Percentiles rank a stretch among this genome's conserved stretches.
Evolutionary conservation across 1,139 yeast genomes (phyloP).

Genomic region (Yamadazyma taylorii): DNA sequence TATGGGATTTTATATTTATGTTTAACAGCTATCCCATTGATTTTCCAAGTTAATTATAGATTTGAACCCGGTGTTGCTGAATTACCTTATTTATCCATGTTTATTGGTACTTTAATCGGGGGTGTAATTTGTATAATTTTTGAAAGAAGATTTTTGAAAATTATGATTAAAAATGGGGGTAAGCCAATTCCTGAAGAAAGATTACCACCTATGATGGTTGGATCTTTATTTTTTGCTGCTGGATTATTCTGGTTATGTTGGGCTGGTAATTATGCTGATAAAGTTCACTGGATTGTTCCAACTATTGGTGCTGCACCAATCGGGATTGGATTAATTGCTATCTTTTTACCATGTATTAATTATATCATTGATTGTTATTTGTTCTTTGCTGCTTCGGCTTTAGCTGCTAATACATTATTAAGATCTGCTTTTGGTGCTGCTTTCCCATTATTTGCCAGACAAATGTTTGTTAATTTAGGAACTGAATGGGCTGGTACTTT

Average conservation of each 20-base stretch:
- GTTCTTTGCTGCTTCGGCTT: conserved; percentile 80
- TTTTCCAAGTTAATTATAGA: conserved; percentile 60
- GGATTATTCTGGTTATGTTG: conserved; percentile 84
- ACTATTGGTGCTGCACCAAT: conserved; percentile 66
- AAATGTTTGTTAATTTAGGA: conserved; percentile 71
- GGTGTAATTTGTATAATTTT: conserved; percentile 39
- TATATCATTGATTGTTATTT: conserved; percentile 79
- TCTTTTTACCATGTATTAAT: conserved; percentile 73
- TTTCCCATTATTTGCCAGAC: conserved; percentile 50
- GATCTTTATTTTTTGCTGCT: conserved; percentile 67
- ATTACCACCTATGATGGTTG: conserved; percentile 67
- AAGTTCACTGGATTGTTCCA: conserved; percentile 80
- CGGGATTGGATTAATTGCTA: conserved; percentile 71
- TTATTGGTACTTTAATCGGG: conserved; percentile 59
- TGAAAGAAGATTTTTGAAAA: conserved; percentile 23
- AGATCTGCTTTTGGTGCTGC: conserved; percentile 57
- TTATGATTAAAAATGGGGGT: conserved; percentile 44
- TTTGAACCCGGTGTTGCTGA: conserved; percentile 53
- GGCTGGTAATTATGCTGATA: conserved; percentile 69
- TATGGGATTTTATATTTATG: conserved; percentile 78
- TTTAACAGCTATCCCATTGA: conserved; percentile 74
- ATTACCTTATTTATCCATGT: conserved; percentile 59
- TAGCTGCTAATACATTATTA: conserved; percentile 80
- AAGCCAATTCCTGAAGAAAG: conserved; percentile 75
- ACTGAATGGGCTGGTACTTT: conserved; percentile 83